Percentiles rank a stretch among this genome's conserved stretches.
Conservation (phyloP, 495 filamentous ascomycete species). For the Tirmania nivea region DNA sequence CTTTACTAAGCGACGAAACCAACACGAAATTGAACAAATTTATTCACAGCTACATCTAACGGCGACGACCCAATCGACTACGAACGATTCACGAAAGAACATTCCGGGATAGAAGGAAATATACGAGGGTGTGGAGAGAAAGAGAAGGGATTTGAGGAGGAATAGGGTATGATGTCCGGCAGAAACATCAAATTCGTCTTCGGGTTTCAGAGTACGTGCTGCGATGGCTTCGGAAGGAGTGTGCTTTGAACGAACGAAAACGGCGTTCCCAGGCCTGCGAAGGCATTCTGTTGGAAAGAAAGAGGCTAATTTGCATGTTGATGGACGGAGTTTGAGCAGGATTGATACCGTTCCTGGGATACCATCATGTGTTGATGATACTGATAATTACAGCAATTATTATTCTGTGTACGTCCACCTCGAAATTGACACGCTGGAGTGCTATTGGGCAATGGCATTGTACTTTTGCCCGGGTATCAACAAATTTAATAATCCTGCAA, state of each 20-base stretch:
- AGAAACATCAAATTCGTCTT: constrained; percentile 6
- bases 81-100: too few species aligned
- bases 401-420: constrained; percentile 53
- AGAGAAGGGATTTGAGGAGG: too few species aligned
- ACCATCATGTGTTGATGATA: constrained; percentile 98
- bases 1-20: too few species aligned
- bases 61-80: too few species aligned
- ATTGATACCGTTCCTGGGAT: constrained; percentile 83
- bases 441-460: background rate
- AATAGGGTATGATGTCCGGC: background rate
- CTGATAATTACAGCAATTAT: constrained; percentile 86
- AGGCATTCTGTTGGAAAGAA: background rate
- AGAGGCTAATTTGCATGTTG: background rate
- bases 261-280: too few species aligned
- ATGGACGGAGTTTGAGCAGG: constrained; percentile 27
- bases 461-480: background rate
- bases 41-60: too few species aligned
- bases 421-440: background rate
- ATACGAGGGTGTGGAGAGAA: too few species aligned
- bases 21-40: too few species aligned
- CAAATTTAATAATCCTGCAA: background rate
- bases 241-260: background rate
- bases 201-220: constrained; percentile 13
- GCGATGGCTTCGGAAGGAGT: background rate
- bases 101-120: too few species aligned